Evolutionary conservation across 2,329 filamentous ascomycete species (phyloP).

Genomic region (Diaporthe eres): DNA sequence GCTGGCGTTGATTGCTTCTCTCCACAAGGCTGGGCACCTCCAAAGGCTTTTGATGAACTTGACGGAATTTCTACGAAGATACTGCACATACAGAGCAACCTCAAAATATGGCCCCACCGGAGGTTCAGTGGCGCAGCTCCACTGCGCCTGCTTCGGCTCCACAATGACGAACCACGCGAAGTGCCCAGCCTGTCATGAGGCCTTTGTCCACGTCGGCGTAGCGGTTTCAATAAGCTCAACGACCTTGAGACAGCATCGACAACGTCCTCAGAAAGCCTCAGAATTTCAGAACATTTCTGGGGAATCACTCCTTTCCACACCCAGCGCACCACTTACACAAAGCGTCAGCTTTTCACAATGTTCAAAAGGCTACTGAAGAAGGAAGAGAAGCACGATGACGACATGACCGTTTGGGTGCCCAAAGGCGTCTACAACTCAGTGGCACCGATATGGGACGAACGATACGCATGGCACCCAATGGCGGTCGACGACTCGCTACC

Average conservation of each 20-base stretch:
- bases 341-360: background rate
- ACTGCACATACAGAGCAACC: background rate
- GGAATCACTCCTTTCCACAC: background rate
- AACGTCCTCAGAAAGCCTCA: background rate
- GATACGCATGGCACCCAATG: slow-evolving; percentile 13
- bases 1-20: background rate
- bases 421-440: slow-evolving; percentile 15
- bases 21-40: background rate
- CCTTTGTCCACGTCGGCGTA: background rate
- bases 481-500: slow-evolving; percentile 8
- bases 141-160: background rate
- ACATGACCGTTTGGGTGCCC: slow-evolving; percentile 18
- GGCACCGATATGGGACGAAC: slow-evolving; percentile 15
- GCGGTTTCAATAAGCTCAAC: background rate
- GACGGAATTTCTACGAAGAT: background rate
- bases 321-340: background rate
- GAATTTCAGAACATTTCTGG: background rate
- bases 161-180: slow-evolving; percentile 14
- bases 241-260: background rate
- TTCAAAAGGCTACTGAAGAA: slow-evolving; percentile 6
- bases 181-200: slow-evolving; percentile 9
- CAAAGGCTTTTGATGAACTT: background rate
- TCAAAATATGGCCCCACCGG: background rate
- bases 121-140: background rate
- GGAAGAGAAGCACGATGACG: slow-evolving; percentile 22